These are phyloP conservation scores for Paraurostyla sp. DNA, from an alignment of 73 alveolate genomes.

Conservation along the genomic window DNA sequence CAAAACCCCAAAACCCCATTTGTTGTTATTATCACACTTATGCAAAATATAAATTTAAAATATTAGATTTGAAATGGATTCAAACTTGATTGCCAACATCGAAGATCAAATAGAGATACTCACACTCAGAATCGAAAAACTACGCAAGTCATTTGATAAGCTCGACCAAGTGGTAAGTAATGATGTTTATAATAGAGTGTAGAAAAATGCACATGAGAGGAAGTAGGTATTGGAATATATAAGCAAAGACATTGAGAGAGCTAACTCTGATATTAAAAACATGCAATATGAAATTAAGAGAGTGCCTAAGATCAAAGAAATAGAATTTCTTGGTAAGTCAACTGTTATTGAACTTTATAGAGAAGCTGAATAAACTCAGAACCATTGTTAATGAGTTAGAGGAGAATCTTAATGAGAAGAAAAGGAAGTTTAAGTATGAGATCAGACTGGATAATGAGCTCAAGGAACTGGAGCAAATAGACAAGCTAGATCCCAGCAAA, in stretches of 20 bases:
- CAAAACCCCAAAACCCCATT: background rate
- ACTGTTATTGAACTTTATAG: background rate
- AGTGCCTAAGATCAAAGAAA: conserved; percentile 27
- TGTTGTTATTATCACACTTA: too few species aligned
- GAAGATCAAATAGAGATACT: conserved; percentile 32
- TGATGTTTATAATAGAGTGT: too few species aligned
- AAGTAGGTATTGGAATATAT: background rate
- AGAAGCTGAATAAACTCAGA: conserved; percentile 9
- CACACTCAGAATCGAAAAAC: conserved; percentile 16
- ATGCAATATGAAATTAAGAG: conserved; percentile 45
- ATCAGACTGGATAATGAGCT: conserved; percentile 18
- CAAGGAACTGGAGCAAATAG: background rate
- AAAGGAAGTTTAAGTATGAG: conserved; percentile 34
- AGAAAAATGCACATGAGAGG: conserved; percentile 5
- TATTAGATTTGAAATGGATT: background rate
- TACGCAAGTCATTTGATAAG: background rate
- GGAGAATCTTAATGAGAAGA: conserved; percentile 36
- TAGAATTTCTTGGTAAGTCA: conserved; percentile 7
- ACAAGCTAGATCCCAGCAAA: background rate
- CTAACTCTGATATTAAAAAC: conserved; percentile 37
- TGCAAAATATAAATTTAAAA: too few species aligned
- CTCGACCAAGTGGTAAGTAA: conserved; percentile 38
- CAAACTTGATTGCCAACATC: conserved; percentile 6
- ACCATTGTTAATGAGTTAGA: conserved; percentile 27
- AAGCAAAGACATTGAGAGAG: conserved; percentile 32